Conservation (phyloP, 108 stramenopile species). For the Cyclotella kingstonii region DNA sequence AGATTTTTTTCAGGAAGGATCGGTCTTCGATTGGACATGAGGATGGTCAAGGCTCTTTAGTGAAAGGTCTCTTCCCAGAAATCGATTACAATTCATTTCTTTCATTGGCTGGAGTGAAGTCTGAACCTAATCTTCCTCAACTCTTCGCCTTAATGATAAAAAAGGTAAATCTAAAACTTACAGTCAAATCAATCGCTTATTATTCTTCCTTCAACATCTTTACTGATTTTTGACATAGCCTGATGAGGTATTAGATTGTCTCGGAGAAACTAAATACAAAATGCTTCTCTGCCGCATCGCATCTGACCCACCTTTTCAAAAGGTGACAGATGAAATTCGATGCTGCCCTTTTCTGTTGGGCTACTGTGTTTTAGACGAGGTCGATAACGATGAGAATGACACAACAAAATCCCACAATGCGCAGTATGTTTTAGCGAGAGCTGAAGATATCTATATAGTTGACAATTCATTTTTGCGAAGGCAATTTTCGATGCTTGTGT, state of each 20-base stretch:
- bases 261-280: constrained; percentile 59
- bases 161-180: constrained; percentile 56
- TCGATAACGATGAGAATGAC: constrained; percentile 10
- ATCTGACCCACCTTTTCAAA: constrained; percentile 61
- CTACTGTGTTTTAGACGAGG: constrained; percentile 43
- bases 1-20: constrained; percentile 56
- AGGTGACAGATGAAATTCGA: constrained; percentile 55
- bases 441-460: constrained; percentile 71
- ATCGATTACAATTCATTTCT: constrained; percentile 40
- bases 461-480: constrained; percentile 76
- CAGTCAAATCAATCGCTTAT: constrained; percentile 43
- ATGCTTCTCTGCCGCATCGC: constrained; percentile 65
- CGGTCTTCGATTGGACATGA: constrained; percentile 5
- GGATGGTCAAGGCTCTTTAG: constrained; percentile 4
- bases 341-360: constrained; percentile 72
- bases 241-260: constrained; percentile 46
- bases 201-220: neutral
- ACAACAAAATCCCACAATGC: constrained; percentile 26
- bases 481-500: constrained; percentile 51
- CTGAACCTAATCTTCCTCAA: constrained; percentile 33
- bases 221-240: constrained; percentile 39
- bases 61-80: constrained; percentile 28
- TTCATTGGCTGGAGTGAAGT: constrained; percentile 38
- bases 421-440: constrained; percentile 53
- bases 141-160: constrained; percentile 35